Evolutionary conservation across 2,329 filamentous ascomycete genomes (phyloP), one percentile per base, ranked within the genome.

Genomic region (Helminthosporium solani): DNA sequence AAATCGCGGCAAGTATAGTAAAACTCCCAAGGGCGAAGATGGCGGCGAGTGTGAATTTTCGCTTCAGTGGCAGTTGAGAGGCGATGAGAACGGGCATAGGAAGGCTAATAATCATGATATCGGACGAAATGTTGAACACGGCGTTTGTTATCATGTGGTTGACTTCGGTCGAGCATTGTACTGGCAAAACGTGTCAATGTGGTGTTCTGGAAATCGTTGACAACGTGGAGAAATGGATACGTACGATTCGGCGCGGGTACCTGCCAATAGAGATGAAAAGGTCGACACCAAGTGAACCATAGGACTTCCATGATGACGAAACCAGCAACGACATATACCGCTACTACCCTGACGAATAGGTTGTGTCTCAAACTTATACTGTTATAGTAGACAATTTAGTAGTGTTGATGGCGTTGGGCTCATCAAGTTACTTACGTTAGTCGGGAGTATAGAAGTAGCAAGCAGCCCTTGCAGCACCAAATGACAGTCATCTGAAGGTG

Each of bases 21-120:
- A 60, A 60, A 12, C 47, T 37, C 14, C 80, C 80, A 1, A 83
- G 65, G 2, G 72, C 73, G 56, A 83, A 81, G 38, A 83, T 72
- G 31, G 65, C 70, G 37, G 77, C 72, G 0, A 83, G 68, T 0
- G 78, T 73, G 1, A 78, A 33, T 58, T 82, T 82, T 42, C 77
- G 69, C 16, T 62, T 54, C 36, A 60, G 57, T 2, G 68, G 70
- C 14, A 74, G 49, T 11, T 61, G 53, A 42, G 67, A 61, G 9
- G 62, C 50, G 54, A 74, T 69, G 2, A 70, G 69, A 14, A 73
- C 58, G 2, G 70, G 70, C 8, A 73, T 59, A 2, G 63, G 68
- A 15, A 74, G 66, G 7, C 51, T 54, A 8, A 73, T 53, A 54
- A 73, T 71, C 43, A 65, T 52, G 15, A 65, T 31, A 43, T 74